These are phyloP conservation scores for Entonaema liquescens DNA, from an alignment of 495 filamentous ascomycete genomes.

Conservation along the genomic window DNA sequence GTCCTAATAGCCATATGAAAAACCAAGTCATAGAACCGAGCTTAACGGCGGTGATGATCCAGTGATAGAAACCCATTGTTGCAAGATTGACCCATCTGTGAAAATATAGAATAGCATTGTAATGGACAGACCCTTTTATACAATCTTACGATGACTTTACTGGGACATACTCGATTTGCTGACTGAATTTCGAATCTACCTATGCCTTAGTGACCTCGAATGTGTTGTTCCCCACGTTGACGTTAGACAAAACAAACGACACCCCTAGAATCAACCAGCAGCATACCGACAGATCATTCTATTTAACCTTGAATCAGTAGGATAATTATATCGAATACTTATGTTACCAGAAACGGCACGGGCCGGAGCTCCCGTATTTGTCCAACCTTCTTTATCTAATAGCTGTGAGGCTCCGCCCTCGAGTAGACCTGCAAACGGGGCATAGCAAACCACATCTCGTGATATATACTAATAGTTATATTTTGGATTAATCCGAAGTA, in stretches of 20 bases:
- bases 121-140: slow-evolving; percentile 4
- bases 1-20: background rate
- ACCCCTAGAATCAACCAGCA: background rate
- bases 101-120: slow-evolving; percentile 2
- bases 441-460: background rate
- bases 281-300: background rate
- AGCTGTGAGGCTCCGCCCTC: background rate
- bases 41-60: background rate
- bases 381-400: background rate
- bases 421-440: slow-evolving; percentile 1
- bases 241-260: slow-evolving; percentile 13
- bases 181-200: background rate
- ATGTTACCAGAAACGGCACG: background rate
- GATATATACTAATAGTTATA: no score
- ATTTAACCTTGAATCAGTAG: background rate
- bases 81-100: background rate
- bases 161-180: background rate
- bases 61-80: slow-evolving; percentile 3
- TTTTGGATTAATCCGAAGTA: no score
- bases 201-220: background rate
- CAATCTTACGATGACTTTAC: background rate
- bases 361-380: background rate
- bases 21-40: background rate
- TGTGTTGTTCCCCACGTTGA: background rate
- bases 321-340: background rate